Conservation (phyloP, 2,329 filamentous ascomycete genomes). For the Amauroascus niger region DNA sequence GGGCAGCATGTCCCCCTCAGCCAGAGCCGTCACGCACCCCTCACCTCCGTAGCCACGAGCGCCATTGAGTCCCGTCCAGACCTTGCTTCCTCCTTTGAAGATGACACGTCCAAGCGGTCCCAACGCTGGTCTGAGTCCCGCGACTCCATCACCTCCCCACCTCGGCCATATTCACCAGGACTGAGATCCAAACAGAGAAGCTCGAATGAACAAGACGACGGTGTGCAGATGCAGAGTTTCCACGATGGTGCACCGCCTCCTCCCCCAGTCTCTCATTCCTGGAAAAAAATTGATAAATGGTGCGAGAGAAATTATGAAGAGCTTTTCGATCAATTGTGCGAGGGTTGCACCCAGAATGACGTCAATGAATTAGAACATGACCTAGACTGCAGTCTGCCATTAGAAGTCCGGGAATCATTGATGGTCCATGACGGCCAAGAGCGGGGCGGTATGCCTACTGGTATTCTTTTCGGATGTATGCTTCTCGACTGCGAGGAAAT, state of each 20-base stretch:
- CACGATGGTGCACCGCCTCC: slow-evolving; percentile 82
- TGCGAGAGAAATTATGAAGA: slow-evolving; percentile 91
- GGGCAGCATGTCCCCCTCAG: slow-evolving; percentile 82
- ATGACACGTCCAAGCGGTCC: slow-evolving; percentile 54
- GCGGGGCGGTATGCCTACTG: slow-evolving; percentile 78
- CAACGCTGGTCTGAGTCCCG: slow-evolving; percentile 54
- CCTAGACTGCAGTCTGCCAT: slow-evolving; percentile 83
- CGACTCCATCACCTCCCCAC: slow-evolving; percentile 46
- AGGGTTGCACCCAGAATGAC: slow-evolving; percentile 86
- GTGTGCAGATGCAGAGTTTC: slow-evolving; percentile 86
- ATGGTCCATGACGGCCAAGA: slow-evolving; percentile 95
- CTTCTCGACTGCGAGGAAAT: slow-evolving; percentile 96
- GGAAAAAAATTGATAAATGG: slow-evolving; percentile 90
- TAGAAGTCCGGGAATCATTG: slow-evolving; percentile 87
- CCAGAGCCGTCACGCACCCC: slow-evolving; percentile 67
- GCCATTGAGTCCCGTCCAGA: slow-evolving; percentile 82
- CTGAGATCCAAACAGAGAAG: slow-evolving; percentile 59
- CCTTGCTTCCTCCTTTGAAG: slow-evolving; percentile 66
- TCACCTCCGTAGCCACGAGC: slow-evolving; percentile 77
- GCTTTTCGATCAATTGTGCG: slow-evolving; percentile 83
- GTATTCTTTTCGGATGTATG: slow-evolving; percentile 90
- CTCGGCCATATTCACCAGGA: slow-evolving; percentile 78
- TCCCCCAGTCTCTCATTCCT: slow-evolving; percentile 79
- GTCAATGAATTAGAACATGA: slow-evolving; percentile 95
- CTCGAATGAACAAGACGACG: slow-evolving; percentile 56